Evolutionary conservation across 2,329 filamentous ascomycete species (phyloP), one percentile per base, ranked within the genome.

Genomic region (Didymosphaeria variabile): DNA sequence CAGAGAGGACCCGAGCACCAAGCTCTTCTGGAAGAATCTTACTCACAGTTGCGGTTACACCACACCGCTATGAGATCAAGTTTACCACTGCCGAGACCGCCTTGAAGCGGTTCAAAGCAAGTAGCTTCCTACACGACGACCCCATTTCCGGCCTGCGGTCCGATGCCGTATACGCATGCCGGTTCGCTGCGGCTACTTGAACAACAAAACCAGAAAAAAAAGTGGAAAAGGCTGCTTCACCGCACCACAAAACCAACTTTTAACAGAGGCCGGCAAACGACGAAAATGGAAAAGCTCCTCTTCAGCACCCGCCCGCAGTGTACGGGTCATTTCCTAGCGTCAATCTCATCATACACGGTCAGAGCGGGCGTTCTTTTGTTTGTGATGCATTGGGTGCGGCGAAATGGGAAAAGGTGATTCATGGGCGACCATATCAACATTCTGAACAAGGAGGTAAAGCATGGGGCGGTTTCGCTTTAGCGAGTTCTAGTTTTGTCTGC

Each of bases 41-140:
- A 60, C 65, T 34, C 58, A 60, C 72, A 76, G 71, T 69, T 67
- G 60, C 65, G 67, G 57, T 60, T 70, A 56, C 65, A 69, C 55
- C 54, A 62, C 13, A 29, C 51, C 21, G 36, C 47, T n/a, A 31
- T 47, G 5, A 56, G 42, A 56, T 55, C 58, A 19, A 54, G 45
- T 34, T 21, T 55, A 26, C 47, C 57, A 13, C n/a, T 42, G 21
- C 40, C 47, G 26, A 52, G 61, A 23, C 58, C 58, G 17, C 61
- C 55, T 32, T 63, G 57, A 62, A 36, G 40, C 26, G 13, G 15
- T 17, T 21, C 5, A n/a, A 17, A 6, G 13, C 38, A 26, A 29
- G 26, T 21, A 42, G 15, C 15, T 17, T 46, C 29, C 12, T 23
- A 21, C 9, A 42, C 17, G 26, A 45, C 38, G 10, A 50, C 19